Percentiles rank a stretch among this genome's conserved stretches.
Evolutionary conservation across 2,329 filamentous ascomycete genomes (phyloP).

Genomic region (Aureobasidium zeae): DNA sequence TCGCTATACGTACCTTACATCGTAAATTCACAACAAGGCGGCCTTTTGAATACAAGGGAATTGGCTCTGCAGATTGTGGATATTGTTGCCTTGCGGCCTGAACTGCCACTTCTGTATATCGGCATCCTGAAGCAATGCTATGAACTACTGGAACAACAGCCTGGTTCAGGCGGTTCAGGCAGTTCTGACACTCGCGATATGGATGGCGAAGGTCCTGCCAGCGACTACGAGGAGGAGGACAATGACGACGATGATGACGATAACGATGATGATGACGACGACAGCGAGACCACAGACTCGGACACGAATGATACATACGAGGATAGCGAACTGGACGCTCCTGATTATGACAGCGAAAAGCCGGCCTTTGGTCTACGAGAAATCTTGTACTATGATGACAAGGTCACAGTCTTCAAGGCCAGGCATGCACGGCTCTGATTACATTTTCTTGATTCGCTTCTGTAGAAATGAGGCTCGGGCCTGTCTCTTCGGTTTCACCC

Average conservation of each 20-base stretch:
- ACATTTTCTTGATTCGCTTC: no score
- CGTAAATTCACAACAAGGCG: constrained; percentile 49
- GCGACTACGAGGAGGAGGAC: constrained; percentile 27
- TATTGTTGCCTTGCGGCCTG: constrained; percentile 65
- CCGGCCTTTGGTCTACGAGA: constrained; percentile 56
- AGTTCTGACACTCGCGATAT: neutral
- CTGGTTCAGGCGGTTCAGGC: constrained; percentile 20
- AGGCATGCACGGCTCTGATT: constrained; percentile 47
- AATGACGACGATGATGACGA: constrained; percentile 29
- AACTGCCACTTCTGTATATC: constrained; percentile 68
- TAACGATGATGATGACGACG: constrained; percentile 18
- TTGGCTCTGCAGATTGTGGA: constrained; percentile 68
- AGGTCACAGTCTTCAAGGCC: constrained; percentile 70
- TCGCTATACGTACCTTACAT: constrained; percentile 64
- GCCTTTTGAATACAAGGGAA: constrained; percentile 54
- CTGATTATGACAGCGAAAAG: constrained; percentile 27
- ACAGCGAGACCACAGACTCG: constrained; percentile 15
- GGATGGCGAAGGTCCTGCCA: constrained; percentile 4
- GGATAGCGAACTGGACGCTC: constrained; percentile 21
- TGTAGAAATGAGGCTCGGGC: no score
- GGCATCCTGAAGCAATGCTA: constrained; percentile 71
- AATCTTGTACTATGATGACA: constrained; percentile 78
- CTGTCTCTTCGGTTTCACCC: neutral
- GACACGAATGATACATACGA: constrained; percentile 17
- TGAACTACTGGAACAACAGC: constrained; percentile 61